phyloP scores from a whole-genome alignment of 2,329 filamentous ascomycete genomes.

The Fusarium domesticum region DNA sequence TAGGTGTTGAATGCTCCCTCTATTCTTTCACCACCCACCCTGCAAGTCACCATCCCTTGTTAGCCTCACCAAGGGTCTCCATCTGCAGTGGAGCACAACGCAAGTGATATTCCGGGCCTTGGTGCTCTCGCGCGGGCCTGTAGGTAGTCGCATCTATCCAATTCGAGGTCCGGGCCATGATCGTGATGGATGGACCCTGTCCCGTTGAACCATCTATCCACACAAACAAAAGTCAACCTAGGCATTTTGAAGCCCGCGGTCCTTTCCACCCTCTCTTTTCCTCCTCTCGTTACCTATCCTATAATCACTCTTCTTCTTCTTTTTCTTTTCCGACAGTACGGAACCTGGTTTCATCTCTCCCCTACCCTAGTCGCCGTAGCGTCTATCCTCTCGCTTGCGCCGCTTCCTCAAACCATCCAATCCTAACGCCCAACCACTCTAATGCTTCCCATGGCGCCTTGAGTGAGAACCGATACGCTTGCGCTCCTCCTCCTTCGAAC shows the following conservation, averaged over 20 bases:
- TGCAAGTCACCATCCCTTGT: background rate
- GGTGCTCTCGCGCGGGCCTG: no score
- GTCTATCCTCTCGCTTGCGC: conserved; percentile 9
- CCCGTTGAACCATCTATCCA: conserved; percentile 9
- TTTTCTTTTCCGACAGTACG: background rate
- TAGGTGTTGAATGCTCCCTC: no score
- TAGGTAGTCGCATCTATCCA: no score
- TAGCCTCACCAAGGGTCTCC: conserved; percentile 20
- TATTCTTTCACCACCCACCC: conserved; percentile 12
- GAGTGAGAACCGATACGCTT: conserved; percentile 27
- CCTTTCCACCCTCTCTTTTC: background rate
- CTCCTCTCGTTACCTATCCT: background rate
- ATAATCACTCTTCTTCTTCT: background rate
- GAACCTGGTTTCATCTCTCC: background rate
- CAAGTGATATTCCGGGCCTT: conserved; percentile 25
- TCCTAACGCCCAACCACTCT: conserved; percentile 3
- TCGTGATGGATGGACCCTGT: conserved; percentile 21
- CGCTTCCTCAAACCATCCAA: background rate
- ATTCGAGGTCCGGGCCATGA: conserved; percentile 9
- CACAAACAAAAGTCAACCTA: conserved; percentile 16
- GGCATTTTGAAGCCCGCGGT: background rate
- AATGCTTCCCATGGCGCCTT: conserved; percentile 26
- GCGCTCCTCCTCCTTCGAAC: conserved; percentile 19
- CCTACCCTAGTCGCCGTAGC: background rate
- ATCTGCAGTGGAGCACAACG: conserved; percentile 17